Conservation (phyloP, 495 filamentous ascomycete species). For the Lentithecium fluviatile region DNA sequence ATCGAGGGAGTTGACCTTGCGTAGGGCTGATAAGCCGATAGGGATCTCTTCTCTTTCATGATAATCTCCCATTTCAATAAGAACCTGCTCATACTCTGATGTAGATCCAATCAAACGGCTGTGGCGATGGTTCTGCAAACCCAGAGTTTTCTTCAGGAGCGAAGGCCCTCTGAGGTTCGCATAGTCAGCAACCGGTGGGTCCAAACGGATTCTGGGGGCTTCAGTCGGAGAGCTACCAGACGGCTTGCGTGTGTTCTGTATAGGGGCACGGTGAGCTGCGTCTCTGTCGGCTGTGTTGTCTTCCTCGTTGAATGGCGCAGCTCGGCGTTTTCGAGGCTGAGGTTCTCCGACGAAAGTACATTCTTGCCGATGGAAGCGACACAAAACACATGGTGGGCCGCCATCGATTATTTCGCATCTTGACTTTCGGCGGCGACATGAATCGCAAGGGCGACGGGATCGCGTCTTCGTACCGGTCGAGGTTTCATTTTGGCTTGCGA, state of each 20-base stretch:
- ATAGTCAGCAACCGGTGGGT: slow-evolving; percentile 37
- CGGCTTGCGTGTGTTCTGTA: background rate
- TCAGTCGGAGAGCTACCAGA: background rate
- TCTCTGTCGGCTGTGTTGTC: slow-evolving; percentile 8
- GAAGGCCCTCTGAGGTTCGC: slow-evolving; percentile 39
- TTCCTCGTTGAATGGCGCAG: slow-evolving; percentile 25
- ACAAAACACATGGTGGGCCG: slow-evolving; percentile 34
- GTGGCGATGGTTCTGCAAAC: slow-evolving; percentile 41
- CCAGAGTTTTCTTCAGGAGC: slow-evolving; percentile 40
- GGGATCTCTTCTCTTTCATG: slow-evolving; percentile 65
- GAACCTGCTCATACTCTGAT: slow-evolving; percentile 65
- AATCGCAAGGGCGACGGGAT: slow-evolving; percentile 34
- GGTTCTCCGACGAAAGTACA: slow-evolving; percentile 37
- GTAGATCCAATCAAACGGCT: slow-evolving; percentile 42
- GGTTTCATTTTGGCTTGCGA: slow-evolving; percentile 4
- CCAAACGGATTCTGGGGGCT: slow-evolving; percentile 21
- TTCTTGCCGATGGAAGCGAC: slow-evolving; percentile 36
- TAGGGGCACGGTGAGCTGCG: background rate
- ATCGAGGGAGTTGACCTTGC: slow-evolving; percentile 72
- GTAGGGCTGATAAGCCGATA: slow-evolving; percentile 59
- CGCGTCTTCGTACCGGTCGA: slow-evolving; percentile 15
- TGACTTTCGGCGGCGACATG: slow-evolving; percentile 34
- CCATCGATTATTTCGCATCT: slow-evolving; percentile 36
- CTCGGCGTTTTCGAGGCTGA: slow-evolving; percentile 32
- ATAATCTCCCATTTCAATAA: slow-evolving; percentile 65